Evolutionary conservation across 1,284 basidiomycete genomes (phyloP), one percentile per base, ranked within the genome.

Genomic region (Pseudozyma sp.): DNA sequence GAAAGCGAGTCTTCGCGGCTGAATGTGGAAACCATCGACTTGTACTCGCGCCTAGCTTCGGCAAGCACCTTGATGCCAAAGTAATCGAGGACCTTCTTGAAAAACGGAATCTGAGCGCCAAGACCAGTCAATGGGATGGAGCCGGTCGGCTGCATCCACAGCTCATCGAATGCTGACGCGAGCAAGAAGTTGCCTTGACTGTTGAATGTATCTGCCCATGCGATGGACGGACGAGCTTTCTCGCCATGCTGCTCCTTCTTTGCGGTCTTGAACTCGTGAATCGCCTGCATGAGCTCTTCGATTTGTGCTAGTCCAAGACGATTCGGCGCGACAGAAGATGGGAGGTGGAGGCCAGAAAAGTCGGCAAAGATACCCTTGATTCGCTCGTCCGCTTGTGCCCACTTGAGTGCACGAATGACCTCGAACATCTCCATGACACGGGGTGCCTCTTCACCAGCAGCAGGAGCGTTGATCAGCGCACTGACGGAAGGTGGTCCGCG

Each of bases 351-450:
- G 5, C 79, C 76, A 19, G 82, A 84, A 54, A 87, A 86, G 70
- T 87, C 86, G 54, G 86, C 86, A 55, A 87, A 80, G 65, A 87
- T 79, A 39, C 86, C 86, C 55, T 82, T 81, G 56, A 87, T 83
- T 11, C 86, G 78, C 25, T 82, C 78, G 67, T 87, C 86, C 7
- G 63, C 61, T 58, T 84, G 80, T 7, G 85, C 84, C 67, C 81
- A 83, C 49, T 85, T 86, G 50, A 87, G 80, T 13, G 86, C 79
- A 18, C 82, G 77, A 10, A 86, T 73, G 40, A 84, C 84, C 18
- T 87, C 86, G 62, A 85, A 86, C 45, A 87, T 68, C 58, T 86
- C 84, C 81, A 87, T 83, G 3, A 81, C 74, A 6, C 62, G 70
- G 5, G 73, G 76, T 16, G 68, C 58, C 48, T 80, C 76, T 48